Percentiles rank a stretch among this genome's conserved stretches.
Conservation (phyloP, 2,329 filamentous ascomycete species). For the Alternaria sp. region DNA sequence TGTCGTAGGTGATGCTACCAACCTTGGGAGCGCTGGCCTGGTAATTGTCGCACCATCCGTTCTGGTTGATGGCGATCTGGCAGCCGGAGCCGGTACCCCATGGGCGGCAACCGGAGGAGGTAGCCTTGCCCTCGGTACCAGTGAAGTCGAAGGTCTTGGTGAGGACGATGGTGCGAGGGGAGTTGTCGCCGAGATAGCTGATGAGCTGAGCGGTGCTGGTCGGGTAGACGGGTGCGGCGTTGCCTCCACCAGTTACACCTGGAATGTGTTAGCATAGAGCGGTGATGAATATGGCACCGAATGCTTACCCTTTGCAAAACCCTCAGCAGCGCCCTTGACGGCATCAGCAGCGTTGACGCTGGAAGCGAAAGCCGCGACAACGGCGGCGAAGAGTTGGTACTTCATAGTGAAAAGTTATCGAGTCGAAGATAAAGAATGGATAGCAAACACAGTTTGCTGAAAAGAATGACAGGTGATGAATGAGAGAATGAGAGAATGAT, state of each 20-base stretch:
- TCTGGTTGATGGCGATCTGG: slow-evolving; percentile 65
- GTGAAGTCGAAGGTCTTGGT: slow-evolving; percentile 63
- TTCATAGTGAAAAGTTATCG: slow-evolving; percentile 20
- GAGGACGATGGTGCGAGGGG: slow-evolving; percentile 64
- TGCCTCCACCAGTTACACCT: slow-evolving; percentile 34
- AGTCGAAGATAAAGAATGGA: slow-evolving; percentile 21
- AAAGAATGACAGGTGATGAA: not conserved
- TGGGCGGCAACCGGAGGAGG: slow-evolving; percentile 63
- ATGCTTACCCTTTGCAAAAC: slow-evolving; percentile 31
- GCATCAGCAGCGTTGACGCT: slow-evolving; percentile 29
- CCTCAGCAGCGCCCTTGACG: slow-evolving; percentile 33
- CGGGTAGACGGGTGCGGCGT: slow-evolving; percentile 30
- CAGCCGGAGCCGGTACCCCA: slow-evolving; percentile 58
- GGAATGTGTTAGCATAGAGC: not conserved
- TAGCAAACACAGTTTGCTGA: slow-evolving; percentile 30
- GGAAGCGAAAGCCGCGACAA: slow-evolving; percentile 24
- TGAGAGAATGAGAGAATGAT: slow-evolving; percentile 17
- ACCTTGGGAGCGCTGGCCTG: slow-evolving; percentile 58
- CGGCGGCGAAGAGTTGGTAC: slow-evolving; percentile 24
- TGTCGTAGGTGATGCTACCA: slow-evolving; percentile 56
- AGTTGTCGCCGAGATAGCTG: slow-evolving; percentile 62
- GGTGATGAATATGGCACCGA: rapidly evolving
- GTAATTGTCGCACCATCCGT: slow-evolving; percentile 65
- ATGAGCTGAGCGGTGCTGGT: slow-evolving; percentile 58
- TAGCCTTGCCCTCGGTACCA: slow-evolving; percentile 61